phyloP scores from a whole-genome alignment of 2,329 filamentous ascomycete genomes.

The Plectosphaerella cucumerina region DNA sequence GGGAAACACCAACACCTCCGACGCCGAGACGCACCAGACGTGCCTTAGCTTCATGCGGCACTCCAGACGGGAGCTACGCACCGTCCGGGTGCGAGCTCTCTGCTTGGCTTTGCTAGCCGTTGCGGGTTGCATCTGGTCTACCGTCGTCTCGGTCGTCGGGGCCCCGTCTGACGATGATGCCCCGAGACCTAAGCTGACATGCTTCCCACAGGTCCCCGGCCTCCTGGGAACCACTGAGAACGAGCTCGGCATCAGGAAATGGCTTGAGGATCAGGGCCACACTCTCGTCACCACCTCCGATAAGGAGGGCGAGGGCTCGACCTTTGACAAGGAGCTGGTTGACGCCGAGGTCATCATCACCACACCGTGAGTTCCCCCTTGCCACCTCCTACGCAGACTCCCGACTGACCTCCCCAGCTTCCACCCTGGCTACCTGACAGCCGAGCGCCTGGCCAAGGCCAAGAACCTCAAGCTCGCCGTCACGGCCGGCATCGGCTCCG shows the following conservation, averaged over 20 bases:
- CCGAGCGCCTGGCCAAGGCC: constrained; percentile 92
- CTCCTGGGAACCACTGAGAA: constrained; percentile 96
- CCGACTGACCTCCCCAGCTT: constrained; percentile 53
- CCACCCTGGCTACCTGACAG: constrained; percentile 96
- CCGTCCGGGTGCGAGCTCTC: neutral
- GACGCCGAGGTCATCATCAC: constrained; percentile 99
- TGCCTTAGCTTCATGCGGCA: too few relatives aligned
- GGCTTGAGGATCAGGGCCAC: constrained; percentile 96
- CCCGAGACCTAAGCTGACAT: neutral
- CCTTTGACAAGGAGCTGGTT: constrained; percentile 91
- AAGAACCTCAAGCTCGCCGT: constrained; percentile 98
- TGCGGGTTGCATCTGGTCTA: constrained; percentile 3
- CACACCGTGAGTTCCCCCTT: constrained; percentile 64
- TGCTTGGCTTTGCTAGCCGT: neutral
- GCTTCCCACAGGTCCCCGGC: constrained; percentile 56
- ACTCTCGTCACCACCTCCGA: constrained; percentile 94
- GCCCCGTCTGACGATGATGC: neutral
- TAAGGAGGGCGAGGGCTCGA: constrained; percentile 92
- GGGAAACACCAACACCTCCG: neutral
- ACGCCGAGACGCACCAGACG: too few relatives aligned
- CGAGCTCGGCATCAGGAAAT: constrained; percentile 94
- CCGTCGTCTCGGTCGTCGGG: neutral
- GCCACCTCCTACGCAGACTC: neutral
- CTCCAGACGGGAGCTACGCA: too few relatives aligned
- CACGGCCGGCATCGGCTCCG: constrained; percentile 96